A percentile compares a stretch with the other conserved stretches of the same genome.
These are phyloP conservation scores for Platanus orientalis DNA, from an alignment of 164 flowering plant species.

Conservation along the genomic window DNA sequence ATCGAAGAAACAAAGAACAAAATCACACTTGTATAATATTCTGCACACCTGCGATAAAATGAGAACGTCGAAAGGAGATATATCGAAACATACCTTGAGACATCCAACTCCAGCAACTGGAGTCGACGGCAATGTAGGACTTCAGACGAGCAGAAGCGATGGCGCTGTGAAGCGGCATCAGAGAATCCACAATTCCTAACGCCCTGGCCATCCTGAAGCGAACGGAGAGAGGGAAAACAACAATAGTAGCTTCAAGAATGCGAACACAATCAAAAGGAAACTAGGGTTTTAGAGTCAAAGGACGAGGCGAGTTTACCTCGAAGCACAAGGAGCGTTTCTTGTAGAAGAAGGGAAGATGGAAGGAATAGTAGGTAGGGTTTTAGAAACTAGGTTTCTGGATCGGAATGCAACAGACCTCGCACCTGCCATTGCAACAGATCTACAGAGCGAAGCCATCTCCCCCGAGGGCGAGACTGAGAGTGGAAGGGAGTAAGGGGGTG, in stretches of 20 bases:
- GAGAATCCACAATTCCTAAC: conserved; percentile 49
- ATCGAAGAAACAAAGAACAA: not conserved
- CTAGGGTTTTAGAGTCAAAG: not conserved
- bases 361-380: conserved; percentile 18
- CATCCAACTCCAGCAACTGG: conserved; percentile 79
- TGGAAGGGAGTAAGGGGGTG: too few species aligned
- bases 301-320: conserved; percentile 26
- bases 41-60: too few species aligned
- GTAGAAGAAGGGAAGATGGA: conserved; percentile 30
- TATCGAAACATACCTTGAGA: conserved; percentile 56
- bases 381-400: conserved; percentile 24
- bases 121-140: conserved; percentile 56
- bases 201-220: conserved; percentile 34
- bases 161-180: conserved; percentile 72
- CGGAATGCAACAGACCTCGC: conserved; percentile 35
- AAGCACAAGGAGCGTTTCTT: conserved; percentile 19
- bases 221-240: not conserved
- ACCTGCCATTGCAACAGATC: conserved; percentile 37
- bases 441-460: conserved; percentile 38
- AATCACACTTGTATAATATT: too few species aligned
- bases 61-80: too few species aligned
- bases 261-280: not conserved
- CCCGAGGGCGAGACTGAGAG: too few species aligned
- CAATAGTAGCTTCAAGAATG: not conserved
- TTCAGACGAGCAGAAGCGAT: conserved; percentile 68